These are phyloP conservation scores for Ustilago crameri DNA, from an alignment of 1,284 basidiomycete species.

Conservation along the genomic window DNA sequence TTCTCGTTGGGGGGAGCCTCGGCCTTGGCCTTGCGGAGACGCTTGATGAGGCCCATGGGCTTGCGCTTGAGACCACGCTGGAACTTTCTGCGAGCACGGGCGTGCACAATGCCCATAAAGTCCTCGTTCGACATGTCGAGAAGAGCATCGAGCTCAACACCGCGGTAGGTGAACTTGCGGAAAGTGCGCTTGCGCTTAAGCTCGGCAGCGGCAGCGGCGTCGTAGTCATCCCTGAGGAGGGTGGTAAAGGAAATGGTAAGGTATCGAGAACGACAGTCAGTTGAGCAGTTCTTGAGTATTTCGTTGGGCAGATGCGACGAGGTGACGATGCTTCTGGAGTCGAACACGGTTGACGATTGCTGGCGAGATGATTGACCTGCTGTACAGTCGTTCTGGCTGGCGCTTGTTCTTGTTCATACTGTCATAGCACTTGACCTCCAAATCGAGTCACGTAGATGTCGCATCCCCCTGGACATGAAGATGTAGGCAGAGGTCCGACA, in stretches of 20 bases:
- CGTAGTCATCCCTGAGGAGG: constrained; percentile 66
- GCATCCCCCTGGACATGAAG: too few species aligned
- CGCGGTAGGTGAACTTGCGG: constrained; percentile 98
- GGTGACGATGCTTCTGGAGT: too few species aligned
- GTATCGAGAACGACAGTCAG: background rate
- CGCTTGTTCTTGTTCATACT: background rate
- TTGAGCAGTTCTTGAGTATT: too few species aligned
- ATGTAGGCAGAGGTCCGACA: too few species aligned
- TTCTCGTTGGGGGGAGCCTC: constrained; percentile 98
- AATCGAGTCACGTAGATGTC: too few species aligned
- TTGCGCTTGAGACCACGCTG: constrained; percentile 97
- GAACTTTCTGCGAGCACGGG: constrained; percentile 98
- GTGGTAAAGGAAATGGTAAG: background rate
- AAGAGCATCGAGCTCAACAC: constrained; percentile 88
- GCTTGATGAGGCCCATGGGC: constrained; percentile 99
- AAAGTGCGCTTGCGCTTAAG: constrained; percentile 88
- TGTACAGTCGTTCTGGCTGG: background rate
- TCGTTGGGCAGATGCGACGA: too few species aligned
- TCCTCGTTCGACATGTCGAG: constrained; percentile 92
- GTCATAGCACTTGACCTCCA: too few species aligned
- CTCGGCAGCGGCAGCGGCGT: constrained; percentile 68
- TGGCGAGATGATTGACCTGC: background rate
- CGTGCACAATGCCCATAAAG: constrained; percentile 86
- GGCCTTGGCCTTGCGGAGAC: constrained; percentile 99
- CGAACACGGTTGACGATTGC: too few species aligned